Evolutionary conservation across 257 asterid species (phyloP), one percentile per base, ranked within the genome.

Genomic region (Solanum bukasovii): DNA sequence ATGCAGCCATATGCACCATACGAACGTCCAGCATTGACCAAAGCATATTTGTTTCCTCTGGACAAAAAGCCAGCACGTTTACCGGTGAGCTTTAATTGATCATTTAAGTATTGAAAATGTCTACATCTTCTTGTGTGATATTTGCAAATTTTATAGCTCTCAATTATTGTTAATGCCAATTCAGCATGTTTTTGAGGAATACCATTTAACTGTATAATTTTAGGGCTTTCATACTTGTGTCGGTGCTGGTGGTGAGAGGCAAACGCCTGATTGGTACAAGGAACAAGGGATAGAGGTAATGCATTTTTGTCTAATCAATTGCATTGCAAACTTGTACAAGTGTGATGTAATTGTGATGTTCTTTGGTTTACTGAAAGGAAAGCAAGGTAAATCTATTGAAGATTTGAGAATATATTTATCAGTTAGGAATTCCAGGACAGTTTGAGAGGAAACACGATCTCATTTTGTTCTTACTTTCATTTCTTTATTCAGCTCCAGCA

Each of bases 141-240:
- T 74, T 35, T 21, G 20, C 20, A 78, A 42, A 11, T 3, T 34
- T 42, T 33, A 20, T 82, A 16, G 70, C 44, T 10, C 85, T 81
- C 42, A 9, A 9, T 46, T 9, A 46, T 18, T 81, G 29, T 81
- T 31, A 27, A 16, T 18, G 38, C 42, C 70, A 29, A 46, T 81
- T 81, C 44, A 31, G 86, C 70, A 85, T 72, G 37, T 40, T 25
- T 44, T 29, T 85, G 68, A 68, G 38, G 23, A 40, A 25, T 85
- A 31, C 86, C 68, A 68, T 68, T 70, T 27, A 25, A 85, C 20
- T 85, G 13, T 85, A 38, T 85, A 18, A 46, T 68, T 85, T 6
- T 85, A 96, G 99, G 99, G 99, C 56, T 96, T 96, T 92, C 99
- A 96, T 90, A 96, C 99, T 59, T 95, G 98, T 91, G 99, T 96